Base-by-base conservation (phyloP, 768 basidiomycete species). In the Astraeus odoratus region DNA sequence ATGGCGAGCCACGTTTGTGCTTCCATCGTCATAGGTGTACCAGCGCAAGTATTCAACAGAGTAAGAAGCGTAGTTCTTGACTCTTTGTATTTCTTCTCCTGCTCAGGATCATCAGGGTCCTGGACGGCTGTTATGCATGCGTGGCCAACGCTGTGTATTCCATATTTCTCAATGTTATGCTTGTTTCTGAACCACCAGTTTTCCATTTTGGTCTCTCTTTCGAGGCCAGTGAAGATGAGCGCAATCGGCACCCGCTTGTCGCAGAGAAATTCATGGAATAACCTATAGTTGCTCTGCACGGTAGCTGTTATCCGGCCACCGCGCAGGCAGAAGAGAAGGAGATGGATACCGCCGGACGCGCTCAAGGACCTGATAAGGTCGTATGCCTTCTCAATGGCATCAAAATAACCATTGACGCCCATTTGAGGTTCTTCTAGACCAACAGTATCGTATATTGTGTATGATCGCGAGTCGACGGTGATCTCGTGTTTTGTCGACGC, bases 321-420 rank as follows among this genome's bases (percentile, higher is more conserved):
- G 3, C 67, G 65, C 60, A 73, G 62, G 50, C 66, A 66, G 42
- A 66, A 74, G 2, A 74, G 45, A 4, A 74, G 61, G 12, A 75
- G 69, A 44, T 60, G 67, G 26, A 75, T 56, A 23, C 74, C 72
- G 12, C 58, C 66, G 26, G 47, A 43, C 2, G 31, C 38, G 23
- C 47, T 24, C 8, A 74, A 57, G 8, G 31, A 51, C 9, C 39
- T 31, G 48, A 76, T 53, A 26, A 76, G 68, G 9, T 46, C 35
- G 39, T 55, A 58, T 4, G 64, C 57, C n/a, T 52, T 57, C 42
- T 51, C 58, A 7, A 67, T 57, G 0, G 64, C 58, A 3, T 44
- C 54, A 20, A 59, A 44, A 29, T 67, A 57, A 3, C 51, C 51
- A 6, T 57, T 56, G 42, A 66, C 49, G 2, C 54, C 65, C 40